Evolutionary conservation across 202 grass and related monocot genomes (phyloP), one percentile per base, ranked within the genome.

Genomic region (Brachypodium distachyon): DNA sequence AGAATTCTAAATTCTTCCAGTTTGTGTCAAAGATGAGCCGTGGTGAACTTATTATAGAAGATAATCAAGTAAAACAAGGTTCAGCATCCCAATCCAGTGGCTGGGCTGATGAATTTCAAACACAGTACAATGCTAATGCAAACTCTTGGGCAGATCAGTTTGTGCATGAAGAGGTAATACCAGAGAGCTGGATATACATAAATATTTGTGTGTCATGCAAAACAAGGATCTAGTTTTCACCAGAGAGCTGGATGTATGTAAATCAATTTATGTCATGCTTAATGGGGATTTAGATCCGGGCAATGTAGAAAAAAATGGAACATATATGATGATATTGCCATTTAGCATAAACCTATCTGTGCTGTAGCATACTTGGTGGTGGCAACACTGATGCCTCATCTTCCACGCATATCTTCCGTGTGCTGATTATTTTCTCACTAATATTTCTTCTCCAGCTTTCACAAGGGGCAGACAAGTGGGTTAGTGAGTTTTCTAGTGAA

Each of bases 21-120:
- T 99, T 95, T 87, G 85, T 95, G 83, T 92, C 96, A 82, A 99
- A 99, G 79, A 99, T 99, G 92, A 99, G 96, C 80, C 89, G 89
- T 54, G 96, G 92, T 80, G 91, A 99, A 55, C 83, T 99, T 68
- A 92, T 99, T 76, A 84, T 99, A 88, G 89, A 99, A 85, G 96
- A 99, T 79, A 95, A 99, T 87, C 85, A 95, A 92, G 87, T 95
- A 83, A 99, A 95, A 90, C 87, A 93, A 53, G 92, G 87, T 76
- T 95, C 82, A 77, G 55, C 72, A 67, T 88, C 87, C 55, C 75
- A 88, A 82, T 83, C 87, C 77, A 74, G 72, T 88, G 81, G 85
- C 83, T 99, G 96, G 96, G 89, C 85, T 84, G 76, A 90, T 88
- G 96, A 95, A 84, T 99, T 87, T 90, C 91, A 92, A 90, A 72